A percentile compares a stretch with the other conserved stretches of the same genome.
Conservation (phyloP, 192 early-diverging fungal species). For the Thoreauomyces humboldtii region DNA sequence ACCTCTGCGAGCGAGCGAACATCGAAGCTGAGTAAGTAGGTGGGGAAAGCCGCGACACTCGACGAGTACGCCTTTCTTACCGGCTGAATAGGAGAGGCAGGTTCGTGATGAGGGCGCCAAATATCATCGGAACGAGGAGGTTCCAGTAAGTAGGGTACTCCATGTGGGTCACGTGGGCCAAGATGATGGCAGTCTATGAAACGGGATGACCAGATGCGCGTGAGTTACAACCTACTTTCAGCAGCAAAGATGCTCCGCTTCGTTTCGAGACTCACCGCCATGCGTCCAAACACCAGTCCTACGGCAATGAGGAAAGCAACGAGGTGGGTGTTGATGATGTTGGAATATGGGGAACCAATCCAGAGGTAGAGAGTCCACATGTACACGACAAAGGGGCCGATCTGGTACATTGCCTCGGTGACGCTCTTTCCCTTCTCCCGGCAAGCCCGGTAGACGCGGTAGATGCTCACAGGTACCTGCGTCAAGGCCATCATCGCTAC, state of each 20-base stretch:
- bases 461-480: slow-evolving; percentile 48
- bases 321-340: slow-evolving; percentile 15
- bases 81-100: slow-evolving; percentile 50
- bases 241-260: neutral
- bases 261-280: slow-evolving; percentile 17
- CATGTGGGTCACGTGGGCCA: slow-evolving; percentile 83
- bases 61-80: too few species aligned
- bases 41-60: too few species aligned
- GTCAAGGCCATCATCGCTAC: slow-evolving; percentile 44
- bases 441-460: slow-evolving; percentile 25
- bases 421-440: slow-evolving; percentile 6
- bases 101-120: slow-evolving; percentile 70
- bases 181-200: slow-evolving; percentile 74
- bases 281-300: slow-evolving; percentile 30
- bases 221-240: too few species aligned
- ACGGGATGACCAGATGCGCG: too few species aligned
- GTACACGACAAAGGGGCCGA: slow-evolving; percentile 16
- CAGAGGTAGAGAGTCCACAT: slow-evolving; percentile 8
- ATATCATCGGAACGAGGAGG: slow-evolving; percentile 68
- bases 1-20: too few species aligned
- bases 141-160: slow-evolving; percentile 81
- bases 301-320: slow-evolving; percentile 26
- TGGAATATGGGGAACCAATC: slow-evolving; percentile 13
- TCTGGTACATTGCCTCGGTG: slow-evolving; percentile 18
- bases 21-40: slow-evolving; percentile 11